Base-by-base conservation (phyloP, 106 monocot genomes). In the Iris macrosiphon region DNA sequence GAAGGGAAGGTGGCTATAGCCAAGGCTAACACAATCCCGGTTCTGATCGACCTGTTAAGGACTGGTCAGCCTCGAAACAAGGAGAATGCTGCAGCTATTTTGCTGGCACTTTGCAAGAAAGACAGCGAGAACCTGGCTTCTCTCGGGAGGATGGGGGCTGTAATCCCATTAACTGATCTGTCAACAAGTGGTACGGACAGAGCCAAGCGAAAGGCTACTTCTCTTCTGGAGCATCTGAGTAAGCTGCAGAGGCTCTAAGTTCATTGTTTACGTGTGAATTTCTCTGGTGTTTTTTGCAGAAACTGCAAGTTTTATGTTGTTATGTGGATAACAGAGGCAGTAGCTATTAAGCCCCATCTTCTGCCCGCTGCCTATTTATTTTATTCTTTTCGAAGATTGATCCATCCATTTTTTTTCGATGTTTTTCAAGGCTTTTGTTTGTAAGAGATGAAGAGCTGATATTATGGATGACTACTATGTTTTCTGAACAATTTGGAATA, bases 61-160 rank as follows among this genome's bases (percentile, higher is more conserved):
- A 51, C 71, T 15, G 74, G 76, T 6, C 87, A 83, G 45, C 79
- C 87, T 17, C 63, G 77, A 31, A 77, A 71, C 40, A 93, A 84
- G 61, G 92, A 93, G 77, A 88, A 93, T 66, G 77, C 92, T 19
- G 73, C 92, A 7, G 79, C 86, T 23, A 70, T 92, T 39, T 63
- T 92, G 16, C 73, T 86, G 16, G 76, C 86, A 10, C 66, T 92
- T 19, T 92, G 91, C 60, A 81, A 85, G 64, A 85, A 85, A 57
- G 75, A 92, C 49, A 24, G 20, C 27, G 82, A 86, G 38, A 82
- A 79, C 59, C 78, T 85, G 34, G 82, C 81, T 4, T 75, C 52
- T 43, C 59, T 92, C 19, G 75, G 63, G 15, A 65, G 79, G 32
- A 32, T 92, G 8, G 92, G 92, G 15, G 86, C 82, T 2, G 23